A percentile compares a stretch with the other conserved stretches of the same genome.
phyloP scores from a whole-genome alignment of 2,329 filamentous ascomycete genomes.

The Domatiomyces catenatus region DNA sequence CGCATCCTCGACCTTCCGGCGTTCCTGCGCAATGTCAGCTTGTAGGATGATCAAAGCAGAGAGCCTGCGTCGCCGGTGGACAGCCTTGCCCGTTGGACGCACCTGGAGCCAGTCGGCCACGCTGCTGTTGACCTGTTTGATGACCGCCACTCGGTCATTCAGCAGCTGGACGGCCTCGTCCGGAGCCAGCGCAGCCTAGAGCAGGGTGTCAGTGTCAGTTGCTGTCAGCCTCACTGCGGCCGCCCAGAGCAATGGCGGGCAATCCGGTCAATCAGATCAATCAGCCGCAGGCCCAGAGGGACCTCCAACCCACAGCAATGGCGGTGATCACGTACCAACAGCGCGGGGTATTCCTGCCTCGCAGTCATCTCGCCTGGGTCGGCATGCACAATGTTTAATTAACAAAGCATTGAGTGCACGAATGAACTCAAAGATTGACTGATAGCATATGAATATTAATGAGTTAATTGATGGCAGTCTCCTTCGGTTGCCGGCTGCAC shows the following conservation, averaged over 20 bases:
- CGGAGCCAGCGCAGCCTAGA: slow-evolving; percentile 64
- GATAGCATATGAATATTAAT: background rate
- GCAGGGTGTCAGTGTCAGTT: slow-evolving; percentile 7
- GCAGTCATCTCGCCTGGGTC: slow-evolving; percentile 29
- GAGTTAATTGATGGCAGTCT: background rate
- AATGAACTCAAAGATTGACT: background rate
- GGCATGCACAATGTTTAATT: background rate
- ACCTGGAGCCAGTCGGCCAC: slow-evolving; percentile 97
- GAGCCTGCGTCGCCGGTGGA: slow-evolving; percentile 1
- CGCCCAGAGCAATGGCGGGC: slow-evolving; percentile 2
- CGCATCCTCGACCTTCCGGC: slow-evolving; percentile 75
- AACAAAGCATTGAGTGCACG: background rate
- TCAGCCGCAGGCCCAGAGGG: no score
- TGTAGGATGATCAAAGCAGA: no score
- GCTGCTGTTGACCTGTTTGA: slow-evolving; percentile 71
- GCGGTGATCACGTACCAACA: slow-evolving; percentile 56
- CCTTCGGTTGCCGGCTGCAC: background rate
- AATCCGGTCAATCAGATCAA: no score
- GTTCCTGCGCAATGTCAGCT: slow-evolving; percentile 47
- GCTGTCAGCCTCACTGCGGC: background rate
- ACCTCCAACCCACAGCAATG: slow-evolving; percentile 2
- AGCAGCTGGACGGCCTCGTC: slow-evolving; percentile 65
- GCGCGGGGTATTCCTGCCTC: slow-evolving; percentile 74
- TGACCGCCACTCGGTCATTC: slow-evolving; percentile 74
- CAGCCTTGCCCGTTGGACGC: slow-evolving; percentile 20